Conservation (phyloP, 2,329 filamentous ascomycete genomes). For the Pseudocercospora ulei region DNA sequence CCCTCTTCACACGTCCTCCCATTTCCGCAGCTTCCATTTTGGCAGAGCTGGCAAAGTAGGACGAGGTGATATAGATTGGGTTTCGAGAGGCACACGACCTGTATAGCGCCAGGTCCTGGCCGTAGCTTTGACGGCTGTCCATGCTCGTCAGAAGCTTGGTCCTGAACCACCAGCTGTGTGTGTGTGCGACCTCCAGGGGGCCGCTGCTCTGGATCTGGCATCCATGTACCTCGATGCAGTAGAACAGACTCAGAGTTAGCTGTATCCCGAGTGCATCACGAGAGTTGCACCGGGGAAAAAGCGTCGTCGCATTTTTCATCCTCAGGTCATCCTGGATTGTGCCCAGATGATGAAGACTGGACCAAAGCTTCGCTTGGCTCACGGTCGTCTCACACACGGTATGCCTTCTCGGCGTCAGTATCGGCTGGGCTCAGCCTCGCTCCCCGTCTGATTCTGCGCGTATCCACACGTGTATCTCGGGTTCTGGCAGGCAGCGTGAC, state of each 20-base stretch:
- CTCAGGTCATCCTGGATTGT: too few relatives aligned
- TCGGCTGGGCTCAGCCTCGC: too few relatives aligned
- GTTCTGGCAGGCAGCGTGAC: too few relatives aligned
- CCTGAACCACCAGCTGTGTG: slow-evolving; percentile 3
- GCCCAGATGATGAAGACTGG: too few relatives aligned
- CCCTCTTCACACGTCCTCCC: slow-evolving; percentile 4
- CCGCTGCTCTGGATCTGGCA: slow-evolving; percentile 11
- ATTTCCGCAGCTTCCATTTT: not conserved
- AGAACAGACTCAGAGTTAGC: slow-evolving; percentile 7
- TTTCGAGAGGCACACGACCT: slow-evolving; percentile 12
- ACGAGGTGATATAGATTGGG: slow-evolving; percentile 19
- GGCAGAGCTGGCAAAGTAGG: not conserved
- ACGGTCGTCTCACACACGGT: too few relatives aligned
- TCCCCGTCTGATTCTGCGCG: too few relatives aligned
- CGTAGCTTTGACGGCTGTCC: slow-evolving; percentile 1
- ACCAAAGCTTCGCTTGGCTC: too few relatives aligned
- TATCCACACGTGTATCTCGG: too few relatives aligned
- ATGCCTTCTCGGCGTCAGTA: too few relatives aligned
- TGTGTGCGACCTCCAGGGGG: slow-evolving; percentile 11
- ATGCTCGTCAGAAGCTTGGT: slow-evolving; percentile 9
- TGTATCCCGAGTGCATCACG: slow-evolving; percentile 6
- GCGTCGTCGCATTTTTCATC: too few relatives aligned
- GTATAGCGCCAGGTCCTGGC: slow-evolving; percentile 5
- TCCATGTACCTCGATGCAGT: slow-evolving; percentile 6
- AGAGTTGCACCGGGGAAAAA: too few relatives aligned